phyloP scores from a whole-genome alignment of 345 rosid species.

The Limnanthes douglasii region DNA sequence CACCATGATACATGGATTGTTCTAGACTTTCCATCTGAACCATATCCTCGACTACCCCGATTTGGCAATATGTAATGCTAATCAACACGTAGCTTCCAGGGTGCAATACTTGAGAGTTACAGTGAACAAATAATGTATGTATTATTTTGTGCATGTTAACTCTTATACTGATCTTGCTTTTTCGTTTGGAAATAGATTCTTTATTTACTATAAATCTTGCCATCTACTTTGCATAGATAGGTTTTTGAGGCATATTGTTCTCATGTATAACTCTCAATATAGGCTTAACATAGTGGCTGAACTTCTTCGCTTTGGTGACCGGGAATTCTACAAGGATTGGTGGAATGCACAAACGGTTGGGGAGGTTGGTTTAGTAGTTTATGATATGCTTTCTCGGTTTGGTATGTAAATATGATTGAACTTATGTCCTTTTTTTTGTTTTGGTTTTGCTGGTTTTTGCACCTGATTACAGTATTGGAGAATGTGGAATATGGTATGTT shows the following conservation, averaged over 20 bases:
- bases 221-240: neutral
- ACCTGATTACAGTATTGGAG: conserved; percentile 81
- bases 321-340: conserved; percentile 98
- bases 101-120: too few species aligned
- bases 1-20: too few species aligned
- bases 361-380: conserved; percentile 40
- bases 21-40: too few species aligned
- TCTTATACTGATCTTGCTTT: neutral
- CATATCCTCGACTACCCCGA: too few species aligned
- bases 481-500: conserved; percentile 98
- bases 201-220: neutral
- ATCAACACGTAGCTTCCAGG: too few species aligned
- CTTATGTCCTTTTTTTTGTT: conserved; percentile 7
- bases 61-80: too few species aligned
- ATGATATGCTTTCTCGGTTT: conserved; percentile 2
- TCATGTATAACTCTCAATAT: conserved; percentile 3
- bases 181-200: neutral
- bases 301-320: conserved; percentile 91
- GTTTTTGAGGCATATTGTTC: neutral
- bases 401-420: conserved; percentile 5
- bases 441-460: conserved; percentile 11
- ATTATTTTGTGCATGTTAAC: too few species aligned
- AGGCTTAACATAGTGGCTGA: conserved; percentile 98
- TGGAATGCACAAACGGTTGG: conserved; percentile 98
- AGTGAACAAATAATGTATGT: too few species aligned